Percentiles rank a stretch among this genome's conserved stretches.
Conservation (phyloP, 2,329 filamentous ascomycete species). For the Clarireedia monteithiana region DNA sequence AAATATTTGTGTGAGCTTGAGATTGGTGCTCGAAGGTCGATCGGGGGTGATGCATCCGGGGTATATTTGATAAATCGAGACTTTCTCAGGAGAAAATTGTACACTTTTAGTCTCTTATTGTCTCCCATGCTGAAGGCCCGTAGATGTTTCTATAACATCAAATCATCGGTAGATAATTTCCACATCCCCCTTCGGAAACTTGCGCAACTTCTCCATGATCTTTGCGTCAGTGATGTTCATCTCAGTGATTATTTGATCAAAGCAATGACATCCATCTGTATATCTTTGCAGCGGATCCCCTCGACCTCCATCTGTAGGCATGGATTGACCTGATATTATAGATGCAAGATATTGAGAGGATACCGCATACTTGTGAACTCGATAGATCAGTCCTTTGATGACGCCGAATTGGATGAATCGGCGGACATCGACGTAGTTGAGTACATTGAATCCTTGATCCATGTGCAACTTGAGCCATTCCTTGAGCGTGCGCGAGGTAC, state of each 20-base stretch:
- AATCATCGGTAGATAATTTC: slow-evolving; percentile 32
- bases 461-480: slow-evolving; percentile 78
- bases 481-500: slow-evolving; percentile 73
- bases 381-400: slow-evolving; percentile 89
- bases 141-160: background rate
- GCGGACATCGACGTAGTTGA: slow-evolving; percentile 76
- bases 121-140: too few species aligned
- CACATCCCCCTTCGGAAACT: slow-evolving; percentile 36
- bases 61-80: too few species aligned
- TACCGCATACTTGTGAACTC: slow-evolving; percentile 85
- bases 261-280: slow-evolving; percentile 65
- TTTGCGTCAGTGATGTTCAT: slow-evolving; percentile 61
- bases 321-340: slow-evolving; percentile 15
- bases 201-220: slow-evolving; percentile 60
- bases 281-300: slow-evolving; percentile 47
- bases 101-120: too few species aligned
- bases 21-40: too few species aligned
- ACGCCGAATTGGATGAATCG: slow-evolving; percentile 92
- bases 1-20: too few species aligned
- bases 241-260: slow-evolving; percentile 79
- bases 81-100: too few species aligned
- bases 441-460: slow-evolving; percentile 53
- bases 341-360: slow-evolving; percentile 53
- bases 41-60: too few species aligned
- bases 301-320: slow-evolving; percentile 29